Conservation (phyloP, 129 eudicot genomes). For the Rutidosis leptorrhynchoides region DNA sequence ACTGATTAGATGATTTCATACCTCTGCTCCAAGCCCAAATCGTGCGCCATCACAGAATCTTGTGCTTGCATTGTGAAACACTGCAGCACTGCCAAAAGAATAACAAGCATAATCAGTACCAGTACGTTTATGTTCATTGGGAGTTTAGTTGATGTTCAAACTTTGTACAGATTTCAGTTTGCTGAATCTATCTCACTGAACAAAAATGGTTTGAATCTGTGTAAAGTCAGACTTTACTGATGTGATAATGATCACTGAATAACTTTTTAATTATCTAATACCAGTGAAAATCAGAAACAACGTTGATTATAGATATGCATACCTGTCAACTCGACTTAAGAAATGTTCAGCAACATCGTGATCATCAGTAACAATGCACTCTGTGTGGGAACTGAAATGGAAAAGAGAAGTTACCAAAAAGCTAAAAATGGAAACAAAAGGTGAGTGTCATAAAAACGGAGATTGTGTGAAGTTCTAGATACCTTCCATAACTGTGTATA, state of each 20-base stretch:
- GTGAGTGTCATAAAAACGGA: background rate
- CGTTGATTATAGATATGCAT: background rate
- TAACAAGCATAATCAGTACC: constrained; percentile 7
- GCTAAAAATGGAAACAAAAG: background rate
- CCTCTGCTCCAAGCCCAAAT: constrained; percentile 98
- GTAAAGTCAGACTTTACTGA: background rate
- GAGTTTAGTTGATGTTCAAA: background rate
- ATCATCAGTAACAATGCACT: constrained; percentile 79
- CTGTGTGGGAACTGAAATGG: constrained; percentile 78
- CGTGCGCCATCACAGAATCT: constrained; percentile 96
- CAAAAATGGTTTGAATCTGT: background rate
- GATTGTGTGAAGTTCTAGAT: background rate
- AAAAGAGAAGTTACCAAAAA: constrained; percentile 24
- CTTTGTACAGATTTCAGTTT: constrained; percentile 5
- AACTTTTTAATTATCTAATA: background rate
- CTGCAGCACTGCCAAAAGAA: constrained; percentile 76
- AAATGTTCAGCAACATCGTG: constrained; percentile 58
- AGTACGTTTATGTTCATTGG: background rate
- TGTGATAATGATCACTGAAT: background rate
- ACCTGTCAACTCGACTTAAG: constrained; percentile 86
- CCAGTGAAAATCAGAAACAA: background rate
- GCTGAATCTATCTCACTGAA: background rate
- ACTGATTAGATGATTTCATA: constrained; percentile 19
- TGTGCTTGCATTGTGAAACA: constrained; percentile 94
- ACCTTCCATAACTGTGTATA: constrained; percentile 82